Base-by-base conservation (phyloP, 495 filamentous ascomycete genomes). In the Aspergillus olivimuriae region DNA sequence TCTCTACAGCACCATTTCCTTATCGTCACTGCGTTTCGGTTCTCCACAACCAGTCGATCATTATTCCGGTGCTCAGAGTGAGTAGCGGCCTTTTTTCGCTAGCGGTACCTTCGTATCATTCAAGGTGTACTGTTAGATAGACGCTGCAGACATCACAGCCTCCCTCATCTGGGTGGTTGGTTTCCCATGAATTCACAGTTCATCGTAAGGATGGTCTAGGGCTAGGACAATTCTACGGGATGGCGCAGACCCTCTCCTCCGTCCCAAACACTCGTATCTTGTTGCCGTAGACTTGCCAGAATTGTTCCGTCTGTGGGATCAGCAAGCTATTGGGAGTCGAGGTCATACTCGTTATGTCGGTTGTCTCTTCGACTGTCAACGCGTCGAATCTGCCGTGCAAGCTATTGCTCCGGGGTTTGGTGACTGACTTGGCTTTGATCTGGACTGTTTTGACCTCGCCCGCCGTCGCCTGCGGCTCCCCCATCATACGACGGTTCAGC, bases 91-190 rank as follows among this genome's bases (percentile, higher is more conserved):
- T 70, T 69, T 51, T 73, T 84, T 83, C 80, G 80, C 80, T 84
- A 84, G 76, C 80, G 70, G 78, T 81, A 78, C 77, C 78, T 81
- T 79, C 76, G 61, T 58, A 32, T 43, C 54, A 46, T 35, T 53
- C 64, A 80, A 78, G 76, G 79, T 60, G 70, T 80, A 78, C 77
- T 61, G 80, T 81, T 83, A 83, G 80, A 83, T 83, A 82, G 79
- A 70, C 66, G 65, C 70, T 74, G 77, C 75, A 34, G 53, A 82
- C 75, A 83, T 68, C 20, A 47, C 55, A 23, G 31, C 47, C 40
- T 23, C 4, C 31, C 39, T 40, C 19, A n/a, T n/a, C n/a, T n/a
- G n/a, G 8, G 16, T 34, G 17, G 2, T 22, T 14, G 26, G 36
- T 11, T 22, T 41, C 19, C 1, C 23, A 20, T 16, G 20, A 16